A percentile compares a stretch with the other conserved stretches of the same genome.
Evolutionary conservation across 78 protist genomes (phyloP).

Genomic region (Cavenderia fasciculata): DNA sequence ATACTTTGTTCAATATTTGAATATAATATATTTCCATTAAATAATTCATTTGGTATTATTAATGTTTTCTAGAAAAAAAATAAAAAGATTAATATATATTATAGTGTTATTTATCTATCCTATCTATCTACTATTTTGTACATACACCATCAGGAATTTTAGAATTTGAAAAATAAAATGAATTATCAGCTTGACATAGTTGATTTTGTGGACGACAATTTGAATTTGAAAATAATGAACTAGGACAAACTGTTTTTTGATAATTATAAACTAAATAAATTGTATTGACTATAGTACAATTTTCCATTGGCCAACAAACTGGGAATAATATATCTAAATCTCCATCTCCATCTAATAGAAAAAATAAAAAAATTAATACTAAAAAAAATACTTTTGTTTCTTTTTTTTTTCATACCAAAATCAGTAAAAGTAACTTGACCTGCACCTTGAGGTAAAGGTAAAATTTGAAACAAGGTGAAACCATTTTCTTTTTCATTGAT

Average conservation of each 20-base stretch:
- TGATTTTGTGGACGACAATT: slow-evolving; percentile 54
- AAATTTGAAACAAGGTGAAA: not conserved
- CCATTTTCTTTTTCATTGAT: slow-evolving; percentile 31
- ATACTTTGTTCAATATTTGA: slow-evolving; percentile 19
- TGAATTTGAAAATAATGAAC: slow-evolving; percentile 17
- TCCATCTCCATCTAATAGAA: slow-evolving; percentile 80
- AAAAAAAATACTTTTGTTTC: not conserved
- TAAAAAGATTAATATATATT: not conserved
- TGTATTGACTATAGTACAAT: slow-evolving; percentile 23
- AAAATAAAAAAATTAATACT: not conserved
- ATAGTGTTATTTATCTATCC: not conserved
- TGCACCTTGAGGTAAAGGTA: slow-evolving; percentile 75
- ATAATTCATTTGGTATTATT: not conserved
- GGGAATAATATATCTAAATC: slow-evolving; percentile 80
- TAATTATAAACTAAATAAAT: slow-evolving; percentile 61
- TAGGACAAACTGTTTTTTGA: slow-evolving; percentile 74
- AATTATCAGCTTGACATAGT: slow-evolving; percentile 52
- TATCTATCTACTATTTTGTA: too few species aligned
- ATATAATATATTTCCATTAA: slow-evolving; percentile 40
- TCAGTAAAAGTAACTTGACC: slow-evolving; percentile 81
- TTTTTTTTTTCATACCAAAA: slow-evolving; percentile 78
- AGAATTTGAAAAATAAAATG: slow-evolving; percentile 59
- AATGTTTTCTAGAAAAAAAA: slow-evolving; percentile 6
- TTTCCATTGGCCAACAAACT: slow-evolving; percentile 44
- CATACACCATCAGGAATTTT: not conserved